Evolutionary conservation across 139 green algal species (phyloP).

Genomic region (Choricystis sp.): DNA sequence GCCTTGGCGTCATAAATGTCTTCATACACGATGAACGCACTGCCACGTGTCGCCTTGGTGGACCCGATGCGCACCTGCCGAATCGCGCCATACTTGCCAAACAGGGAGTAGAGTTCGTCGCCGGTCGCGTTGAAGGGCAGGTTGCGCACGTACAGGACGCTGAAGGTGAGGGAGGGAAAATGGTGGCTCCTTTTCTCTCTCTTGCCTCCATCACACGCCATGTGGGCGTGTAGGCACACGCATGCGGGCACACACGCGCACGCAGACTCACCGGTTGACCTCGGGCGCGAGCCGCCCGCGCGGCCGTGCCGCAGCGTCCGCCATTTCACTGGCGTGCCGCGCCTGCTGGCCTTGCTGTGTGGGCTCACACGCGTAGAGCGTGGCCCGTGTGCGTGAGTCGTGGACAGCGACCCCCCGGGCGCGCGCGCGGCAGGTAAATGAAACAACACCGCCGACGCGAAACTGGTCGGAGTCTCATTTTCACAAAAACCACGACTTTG

Average conservation of each 20-base stretch:
- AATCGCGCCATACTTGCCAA: slow-evolving; percentile 93
- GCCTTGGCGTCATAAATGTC: slow-evolving; percentile 98
- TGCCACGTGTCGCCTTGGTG: slow-evolving; percentile 86
- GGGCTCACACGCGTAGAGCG: too few relatives aligned
- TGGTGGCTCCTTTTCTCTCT: neutral
- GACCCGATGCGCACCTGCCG: slow-evolving; percentile 73
- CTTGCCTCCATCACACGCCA: neutral
- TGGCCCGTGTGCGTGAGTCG: too few relatives aligned
- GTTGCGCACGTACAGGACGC: slow-evolving; percentile 79
- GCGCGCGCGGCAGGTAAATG: too few relatives aligned
- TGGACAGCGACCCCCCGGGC: too few relatives aligned
- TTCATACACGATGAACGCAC: slow-evolving; percentile 95
- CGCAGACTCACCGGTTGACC: slow-evolving; percentile 31
- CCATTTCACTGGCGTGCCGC: too few relatives aligned
- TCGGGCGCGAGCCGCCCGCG: slow-evolving; percentile 29
- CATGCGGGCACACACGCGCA: neutral
- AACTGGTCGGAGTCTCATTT: too few relatives aligned
- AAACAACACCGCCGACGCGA: too few relatives aligned
- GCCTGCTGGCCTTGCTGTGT: too few relatives aligned
- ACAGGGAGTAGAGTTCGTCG: slow-evolving; percentile 94
- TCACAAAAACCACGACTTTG: too few relatives aligned
- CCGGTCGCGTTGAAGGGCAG: slow-evolving; percentile 91
- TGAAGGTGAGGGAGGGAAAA: neutral
- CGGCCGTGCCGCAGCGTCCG: neutral
- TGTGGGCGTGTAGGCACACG: neutral